Percentiles rank a stretch among this genome's conserved stretches.
Evolutionary conservation across 2,329 filamentous ascomycete species (phyloP).

Genomic region (Xylaria sp.): DNA sequence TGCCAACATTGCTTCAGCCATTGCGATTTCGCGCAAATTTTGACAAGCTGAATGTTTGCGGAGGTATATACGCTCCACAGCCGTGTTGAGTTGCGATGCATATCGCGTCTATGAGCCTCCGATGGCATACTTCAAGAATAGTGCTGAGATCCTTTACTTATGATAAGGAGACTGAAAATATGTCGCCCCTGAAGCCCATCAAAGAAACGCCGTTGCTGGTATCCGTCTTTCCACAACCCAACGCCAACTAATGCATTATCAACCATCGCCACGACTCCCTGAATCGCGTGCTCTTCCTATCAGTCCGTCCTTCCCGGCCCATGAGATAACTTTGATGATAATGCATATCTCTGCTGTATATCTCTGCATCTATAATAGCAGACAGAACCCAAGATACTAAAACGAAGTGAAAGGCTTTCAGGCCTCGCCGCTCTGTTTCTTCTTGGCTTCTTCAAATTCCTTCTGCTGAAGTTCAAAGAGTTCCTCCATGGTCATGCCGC

Average conservation of each 20-base stretch:
- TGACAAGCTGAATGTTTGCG: neutral
- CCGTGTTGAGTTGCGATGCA: too few relatives aligned
- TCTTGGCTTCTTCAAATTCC: conserved; percentile 73
- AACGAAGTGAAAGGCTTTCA: conserved; percentile 10
- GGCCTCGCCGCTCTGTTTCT: conserved; percentile 44
- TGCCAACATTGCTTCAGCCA: neutral
- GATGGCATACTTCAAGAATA: neutral
- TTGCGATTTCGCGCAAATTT: neutral
- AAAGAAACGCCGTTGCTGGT: conserved; percentile 36
- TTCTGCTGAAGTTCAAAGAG: conserved; percentile 89
- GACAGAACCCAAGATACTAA: conserved; percentile 14
- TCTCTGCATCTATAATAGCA: conserved; percentile 15
- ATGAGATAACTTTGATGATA: conserved; percentile 1
- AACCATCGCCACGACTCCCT: conserved; percentile 29
- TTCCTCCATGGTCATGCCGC: conserved; percentile 90
- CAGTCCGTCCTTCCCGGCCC: conserved; percentile 9
- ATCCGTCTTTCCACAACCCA: conserved; percentile 33
- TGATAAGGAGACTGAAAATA: neutral
- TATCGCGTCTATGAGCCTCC: too few relatives aligned
- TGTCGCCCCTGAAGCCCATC: conserved; percentile 16
- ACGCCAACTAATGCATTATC: conserved; percentile 38
- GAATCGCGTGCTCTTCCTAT: neutral
- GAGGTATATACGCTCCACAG: neutral
- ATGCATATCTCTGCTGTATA: conserved; percentile 11
- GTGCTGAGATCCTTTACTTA: conserved; percentile 2